Evolutionary conservation across 2,329 filamentous ascomycete species (phyloP).

Genomic region (Bipolaris gigantea): DNA sequence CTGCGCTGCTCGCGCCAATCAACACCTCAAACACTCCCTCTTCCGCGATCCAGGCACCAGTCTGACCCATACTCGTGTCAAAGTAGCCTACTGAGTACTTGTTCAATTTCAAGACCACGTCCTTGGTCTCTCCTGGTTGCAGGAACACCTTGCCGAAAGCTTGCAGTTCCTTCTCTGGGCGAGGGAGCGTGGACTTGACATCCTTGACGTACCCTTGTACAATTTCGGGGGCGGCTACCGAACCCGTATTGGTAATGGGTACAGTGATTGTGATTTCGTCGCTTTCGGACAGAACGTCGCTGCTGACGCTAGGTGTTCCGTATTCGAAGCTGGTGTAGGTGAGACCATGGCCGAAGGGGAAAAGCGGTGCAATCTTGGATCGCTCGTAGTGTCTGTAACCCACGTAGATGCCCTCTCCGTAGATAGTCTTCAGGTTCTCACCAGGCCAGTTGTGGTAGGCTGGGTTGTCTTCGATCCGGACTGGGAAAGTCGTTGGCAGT

Average conservation of each 20-base stretch:
- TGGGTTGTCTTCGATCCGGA: constrained; percentile 62
- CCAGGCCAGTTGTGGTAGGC: constrained; percentile 74
- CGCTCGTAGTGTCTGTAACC: constrained; percentile 75
- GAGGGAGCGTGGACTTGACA: constrained; percentile 61
- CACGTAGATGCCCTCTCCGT: constrained; percentile 73
- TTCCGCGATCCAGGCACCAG: constrained; percentile 64
- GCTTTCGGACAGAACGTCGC: constrained; percentile 51
- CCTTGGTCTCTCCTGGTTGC: constrained; percentile 43
- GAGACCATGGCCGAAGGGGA: constrained; percentile 77
- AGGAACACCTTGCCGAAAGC: constrained; percentile 59
- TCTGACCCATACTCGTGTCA: constrained; percentile 56
- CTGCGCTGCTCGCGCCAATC: constrained; percentile 63
- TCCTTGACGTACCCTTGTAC: constrained; percentile 71
- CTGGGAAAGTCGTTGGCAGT: constrained; percentile 72
- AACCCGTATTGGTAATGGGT: constrained; percentile 60
- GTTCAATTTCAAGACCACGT: constrained; percentile 41
- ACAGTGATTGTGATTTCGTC: constrained; percentile 52
- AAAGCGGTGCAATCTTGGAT: constrained; percentile 61
- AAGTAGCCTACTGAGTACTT: constrained; percentile 62
- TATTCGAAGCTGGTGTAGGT: constrained; percentile 76
- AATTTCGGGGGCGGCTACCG: constrained; percentile 61
- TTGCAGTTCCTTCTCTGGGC: constrained; percentile 71
- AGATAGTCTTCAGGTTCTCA: constrained; percentile 68
- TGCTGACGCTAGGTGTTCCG: constrained; percentile 58
- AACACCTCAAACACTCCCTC: constrained; percentile 64